Evolutionary conservation across 2,329 filamentous ascomycete species (phyloP), one percentile per base, ranked within the genome.

Genomic region (Purpureocillium lavendulum): DNA sequence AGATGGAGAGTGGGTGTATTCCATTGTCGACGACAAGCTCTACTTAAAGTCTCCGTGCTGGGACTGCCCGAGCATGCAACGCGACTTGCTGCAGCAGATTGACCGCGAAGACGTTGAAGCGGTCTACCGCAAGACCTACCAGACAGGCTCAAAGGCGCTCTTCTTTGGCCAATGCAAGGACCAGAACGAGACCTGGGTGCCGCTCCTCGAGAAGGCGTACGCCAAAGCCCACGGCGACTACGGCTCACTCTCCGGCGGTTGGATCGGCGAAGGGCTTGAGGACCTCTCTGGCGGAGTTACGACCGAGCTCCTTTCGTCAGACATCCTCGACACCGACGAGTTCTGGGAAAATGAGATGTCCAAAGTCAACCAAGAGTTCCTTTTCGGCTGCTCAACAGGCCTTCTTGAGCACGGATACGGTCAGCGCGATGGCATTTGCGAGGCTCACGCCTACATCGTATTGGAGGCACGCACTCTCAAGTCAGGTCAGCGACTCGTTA

Each of bases 1-100:
- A 56, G 87, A 94, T 53, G 87, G 87, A 39, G 86, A 92, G 60
- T 95, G 87, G 88, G 84, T 90, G 41, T 87, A 88, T 50, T 88
- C 85, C 42, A 89, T 95, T 45, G 80, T 95, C 43, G 88, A 95
- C 54, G 88, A 95, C 60, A 94, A 94, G 61, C 71, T 95, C 3
- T 94, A 86, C 57, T 73, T 94, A 14, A 85, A 82, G 43, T 86
- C 84, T 2, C 83, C 86, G 4, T 82, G 84, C 54, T 94, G 87
- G 66, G 85, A 94, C 48, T 84, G 86, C 28, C 82, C 79, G 1
- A 80, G 84, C 37, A 73, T 84, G 56, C 83, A 88, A 54, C 77
- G 85, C 30, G 75, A 84, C 39, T 69, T 87, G 17, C 75, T 87
- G 54, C 77, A 87, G 50, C 81, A 87, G 51, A 79, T 87, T 35